Conservation (phyloP, 2,329 filamentous ascomycete genomes). For the Beauveria bassiana region DNA sequence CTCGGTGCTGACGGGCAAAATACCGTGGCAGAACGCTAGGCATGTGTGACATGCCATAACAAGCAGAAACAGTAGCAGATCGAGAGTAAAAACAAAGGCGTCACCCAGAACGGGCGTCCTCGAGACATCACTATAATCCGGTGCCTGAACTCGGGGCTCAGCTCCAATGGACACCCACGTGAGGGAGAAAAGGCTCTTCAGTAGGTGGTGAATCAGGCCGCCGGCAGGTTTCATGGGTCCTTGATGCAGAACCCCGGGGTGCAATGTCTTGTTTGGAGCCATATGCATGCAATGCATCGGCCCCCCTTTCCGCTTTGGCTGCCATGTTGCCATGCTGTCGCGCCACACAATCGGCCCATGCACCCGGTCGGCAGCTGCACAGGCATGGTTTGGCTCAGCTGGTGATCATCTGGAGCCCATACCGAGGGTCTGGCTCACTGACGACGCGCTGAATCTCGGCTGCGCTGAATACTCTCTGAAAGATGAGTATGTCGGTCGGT, state of each 20-base stretch:
- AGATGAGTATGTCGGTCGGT: slow-evolving; percentile 44
- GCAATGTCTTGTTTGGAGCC: not conserved
- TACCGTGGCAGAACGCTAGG: not conserved
- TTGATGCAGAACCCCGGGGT: not conserved
- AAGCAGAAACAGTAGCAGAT: not conserved
- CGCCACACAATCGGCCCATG: not conserved
- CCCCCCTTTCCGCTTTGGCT: not conserved
- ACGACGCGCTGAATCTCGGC: slow-evolving; percentile 43
- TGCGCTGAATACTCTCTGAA: slow-evolving; percentile 42
- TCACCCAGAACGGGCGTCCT: not conserved
- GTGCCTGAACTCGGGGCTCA: not conserved
- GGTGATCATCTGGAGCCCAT: slow-evolving; percentile 45
- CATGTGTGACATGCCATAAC: not conserved
- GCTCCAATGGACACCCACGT: not conserved
- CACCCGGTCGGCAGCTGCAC: not conserved
- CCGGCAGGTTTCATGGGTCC: not conserved
- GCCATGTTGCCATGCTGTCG: not conserved
- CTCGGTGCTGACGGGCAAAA: not conserved
- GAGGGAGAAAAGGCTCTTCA: not conserved
- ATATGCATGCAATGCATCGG: slow-evolving; percentile 4
- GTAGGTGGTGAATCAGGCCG: not conserved
- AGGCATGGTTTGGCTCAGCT: slow-evolving; percentile 18
- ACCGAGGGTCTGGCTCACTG: slow-evolving; percentile 46
- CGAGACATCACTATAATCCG: not conserved
- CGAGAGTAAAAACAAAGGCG: not conserved